Evolutionary conservation across 1,284 basidiomycete species (phyloP).

Genomic region (Heliocybe sulcata): DNA sequence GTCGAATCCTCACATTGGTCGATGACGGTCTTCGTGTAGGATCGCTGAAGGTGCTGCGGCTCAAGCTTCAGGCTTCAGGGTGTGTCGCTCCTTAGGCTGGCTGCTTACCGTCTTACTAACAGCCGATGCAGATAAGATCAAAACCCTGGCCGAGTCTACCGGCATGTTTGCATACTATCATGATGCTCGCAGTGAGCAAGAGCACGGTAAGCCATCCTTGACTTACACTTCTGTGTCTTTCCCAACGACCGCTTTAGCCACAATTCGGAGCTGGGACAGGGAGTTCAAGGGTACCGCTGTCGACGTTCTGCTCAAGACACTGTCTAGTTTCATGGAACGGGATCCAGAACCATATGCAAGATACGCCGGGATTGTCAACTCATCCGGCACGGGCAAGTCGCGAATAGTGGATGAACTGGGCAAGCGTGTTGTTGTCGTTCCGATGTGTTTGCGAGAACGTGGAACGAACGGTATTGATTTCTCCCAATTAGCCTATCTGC

Average conservation of each 20-base stretch:
- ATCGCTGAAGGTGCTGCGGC: neutral
- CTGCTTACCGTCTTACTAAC: neutral
- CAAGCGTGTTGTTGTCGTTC: slow-evolving; percentile 16
- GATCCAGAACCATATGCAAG: neutral
- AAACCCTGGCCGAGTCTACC: neutral
- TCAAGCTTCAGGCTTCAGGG: neutral
- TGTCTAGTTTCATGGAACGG: neutral
- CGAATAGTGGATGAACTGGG: slow-evolving; percentile 19
- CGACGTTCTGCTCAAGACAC: neutral
- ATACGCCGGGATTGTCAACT: slow-evolving; percentile 16
- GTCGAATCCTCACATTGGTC: too few species aligned
- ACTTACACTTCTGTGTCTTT: neutral
- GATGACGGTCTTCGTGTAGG: too few species aligned
- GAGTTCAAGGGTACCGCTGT: neutral
- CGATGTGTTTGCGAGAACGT: slow-evolving; percentile 15
- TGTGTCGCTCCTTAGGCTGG: too few species aligned
- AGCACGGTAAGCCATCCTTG: neutral
- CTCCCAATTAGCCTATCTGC: neutral
- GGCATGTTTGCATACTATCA: neutral
- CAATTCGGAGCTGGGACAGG: neutral
- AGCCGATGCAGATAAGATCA: neutral
- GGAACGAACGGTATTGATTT: neutral
- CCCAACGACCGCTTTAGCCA: neutral
- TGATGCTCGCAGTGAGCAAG: neutral
- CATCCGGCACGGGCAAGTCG: slow-evolving; percentile 24